Evolutionary conservation across 2,329 filamentous ascomycete species (phyloP), one percentile per base, ranked within the genome.

Genomic region (Trichoderma polysporum): DNA sequence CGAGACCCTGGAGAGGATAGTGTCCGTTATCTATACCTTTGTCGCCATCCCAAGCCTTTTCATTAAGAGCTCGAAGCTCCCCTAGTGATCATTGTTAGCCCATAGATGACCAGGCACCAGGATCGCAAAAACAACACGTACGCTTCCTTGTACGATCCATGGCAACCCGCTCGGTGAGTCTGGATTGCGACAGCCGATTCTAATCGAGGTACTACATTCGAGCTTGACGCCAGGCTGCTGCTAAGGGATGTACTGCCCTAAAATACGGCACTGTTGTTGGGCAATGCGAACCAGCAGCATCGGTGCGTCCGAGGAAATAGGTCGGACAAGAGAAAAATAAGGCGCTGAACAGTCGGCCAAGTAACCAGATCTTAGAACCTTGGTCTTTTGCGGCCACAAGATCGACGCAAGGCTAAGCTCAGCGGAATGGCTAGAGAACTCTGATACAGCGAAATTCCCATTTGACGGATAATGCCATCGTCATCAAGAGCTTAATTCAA

Each of bases 51-150:
- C 95, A 99, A 69, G 91, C 92, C 80, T 88, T 88, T 76, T 89
- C 86, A 79, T 99, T 99, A 75, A 96, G 84, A 81, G 91, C 87
- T 84, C 93, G 92, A 81, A 98, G 86, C 84, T 97, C 92, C 83
- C 93, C 93, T 97, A 27, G 19, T 35, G 17, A 4, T 65, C 45
- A 70, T 50, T n/a, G 49, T 50, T 50, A 31, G 49, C 33, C 13
- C 47, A 57, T 39, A 19, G 39, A 39, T 15, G 25, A 22, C 50
- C 41, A 22, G 68, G 29, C 58, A 25, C 59, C 15, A 59, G 39
- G 47, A 49, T 56, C 41, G 67, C 57, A 37, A 15, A 47, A 25
- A 39, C 29, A 60, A 31, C 29, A 54, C 64, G 57, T 56, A 89
- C 87, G 86, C 82, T 88, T 88, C 76, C 85, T 86, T 79, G 82